phyloP scores from a whole-genome alignment of 2,329 filamentous ascomycete genomes.

The Dendrostoma leiphaemia region DNA sequence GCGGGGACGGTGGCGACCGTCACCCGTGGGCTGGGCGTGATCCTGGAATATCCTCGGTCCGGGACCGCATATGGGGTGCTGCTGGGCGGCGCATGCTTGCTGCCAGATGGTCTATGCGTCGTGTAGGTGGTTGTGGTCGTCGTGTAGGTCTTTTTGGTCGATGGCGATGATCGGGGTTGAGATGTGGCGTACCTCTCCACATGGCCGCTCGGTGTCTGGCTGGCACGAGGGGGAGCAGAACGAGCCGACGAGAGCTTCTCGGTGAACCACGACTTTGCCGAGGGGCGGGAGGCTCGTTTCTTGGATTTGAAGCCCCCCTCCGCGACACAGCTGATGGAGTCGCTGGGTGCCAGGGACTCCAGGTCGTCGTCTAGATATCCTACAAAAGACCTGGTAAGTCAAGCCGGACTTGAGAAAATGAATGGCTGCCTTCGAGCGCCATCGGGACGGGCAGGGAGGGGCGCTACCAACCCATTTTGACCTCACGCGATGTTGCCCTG shows the following conservation, averaged over 20 bases:
- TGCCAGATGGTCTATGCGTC: not conserved
- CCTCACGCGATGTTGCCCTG: too few species aligned
- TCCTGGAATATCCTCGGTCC: not conserved
- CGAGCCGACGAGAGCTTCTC: not conserved
- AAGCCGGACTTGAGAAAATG: too few species aligned
- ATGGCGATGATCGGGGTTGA: not conserved
- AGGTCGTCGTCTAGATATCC: not conserved
- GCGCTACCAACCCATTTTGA: not conserved
- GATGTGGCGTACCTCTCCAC: not conserved
- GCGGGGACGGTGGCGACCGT: not conserved
- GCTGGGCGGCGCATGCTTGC: too few species aligned
- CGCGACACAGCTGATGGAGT: not conserved
- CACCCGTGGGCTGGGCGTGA: not conserved
- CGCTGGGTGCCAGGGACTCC: conserved; percentile 4
- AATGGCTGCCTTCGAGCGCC: too few species aligned
- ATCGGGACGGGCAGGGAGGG: not conserved
- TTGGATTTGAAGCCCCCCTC: conserved; percentile 1
- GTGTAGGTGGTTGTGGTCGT: not conserved
- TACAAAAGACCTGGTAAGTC: not conserved
- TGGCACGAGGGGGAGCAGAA: not conserved
- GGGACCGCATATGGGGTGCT: not conserved
- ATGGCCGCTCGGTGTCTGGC: not conserved
- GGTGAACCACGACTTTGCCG: not conserved
- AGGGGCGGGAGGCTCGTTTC: not conserved
- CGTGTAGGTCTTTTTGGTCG: not conserved